phyloP scores from a whole-genome alignment of 1,284 basidiomycete species.

The Pascua guehoae region DNA sequence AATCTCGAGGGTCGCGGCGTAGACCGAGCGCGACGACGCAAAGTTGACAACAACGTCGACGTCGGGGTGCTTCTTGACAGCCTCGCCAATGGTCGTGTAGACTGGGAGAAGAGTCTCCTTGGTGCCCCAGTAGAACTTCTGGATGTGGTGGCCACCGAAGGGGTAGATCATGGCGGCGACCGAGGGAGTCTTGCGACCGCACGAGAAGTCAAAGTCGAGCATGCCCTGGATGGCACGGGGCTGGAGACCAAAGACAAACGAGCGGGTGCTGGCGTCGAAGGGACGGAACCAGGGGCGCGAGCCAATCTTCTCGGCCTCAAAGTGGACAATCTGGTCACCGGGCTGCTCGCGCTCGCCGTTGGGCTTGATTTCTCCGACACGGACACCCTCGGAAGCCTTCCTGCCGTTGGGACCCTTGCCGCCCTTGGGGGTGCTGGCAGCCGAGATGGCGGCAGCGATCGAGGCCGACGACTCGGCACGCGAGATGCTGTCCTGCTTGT shows the following conservation, averaged over 20 bases:
- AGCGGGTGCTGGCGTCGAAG: slow-evolving; percentile 87
- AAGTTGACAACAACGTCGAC: slow-evolving; percentile 99
- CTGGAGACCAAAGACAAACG: slow-evolving; percentile 97
- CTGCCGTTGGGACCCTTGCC: slow-evolving; percentile 24
- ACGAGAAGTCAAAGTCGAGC: slow-evolving; percentile 99
- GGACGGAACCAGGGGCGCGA: slow-evolving; percentile 76
- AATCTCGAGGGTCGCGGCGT: slow-evolving; percentile 89
- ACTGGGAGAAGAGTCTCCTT: slow-evolving; percentile 98
- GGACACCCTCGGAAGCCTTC: slow-evolving; percentile 24
- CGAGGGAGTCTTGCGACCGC: slow-evolving; percentile 85
- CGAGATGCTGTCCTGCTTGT: slow-evolving; percentile 49
- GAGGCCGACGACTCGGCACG: slow-evolving; percentile 37
- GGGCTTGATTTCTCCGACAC: slow-evolving; percentile 71
- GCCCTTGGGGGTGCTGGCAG: slow-evolving; percentile 30
- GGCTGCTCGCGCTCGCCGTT: slow-evolving; percentile 66
- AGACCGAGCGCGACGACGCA: slow-evolving; percentile 89
- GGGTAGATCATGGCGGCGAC: slow-evolving; percentile 99
- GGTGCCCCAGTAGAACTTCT: slow-evolving; percentile 99
- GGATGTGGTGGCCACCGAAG: slow-evolving; percentile 99
- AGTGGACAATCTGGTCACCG: slow-evolving; percentile 79
- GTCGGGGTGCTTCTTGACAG: slow-evolving; percentile 90
- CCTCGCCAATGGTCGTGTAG: slow-evolving; percentile 90
- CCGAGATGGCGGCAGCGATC: slow-evolving; percentile 41
- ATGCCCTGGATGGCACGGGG: slow-evolving; percentile 99
- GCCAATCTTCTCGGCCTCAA: slow-evolving; percentile 50